Base-by-base conservation (phyloP, 768 basidiomycete species). In the Termitomyces sp. region DNA sequence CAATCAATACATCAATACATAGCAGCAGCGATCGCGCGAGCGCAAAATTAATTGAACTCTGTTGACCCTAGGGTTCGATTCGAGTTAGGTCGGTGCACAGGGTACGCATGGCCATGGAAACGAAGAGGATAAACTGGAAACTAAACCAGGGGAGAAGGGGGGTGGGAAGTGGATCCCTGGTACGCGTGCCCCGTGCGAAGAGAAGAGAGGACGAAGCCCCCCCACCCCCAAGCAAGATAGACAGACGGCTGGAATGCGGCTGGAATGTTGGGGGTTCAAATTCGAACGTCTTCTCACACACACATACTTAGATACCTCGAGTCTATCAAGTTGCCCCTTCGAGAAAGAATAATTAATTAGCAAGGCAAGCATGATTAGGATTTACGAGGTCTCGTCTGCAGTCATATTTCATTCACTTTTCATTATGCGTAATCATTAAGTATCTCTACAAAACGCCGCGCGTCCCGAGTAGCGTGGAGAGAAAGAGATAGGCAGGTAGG, bases 381-480 rank as follows among this genome's bases (percentile, higher is more conserved):
- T 42, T 42, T 25, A 25, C 25, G 1, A 25, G 25, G 25, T 25
- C 25, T 25, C 1, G 37, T 25, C n/a, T 55, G 25, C 25, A 25
- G 15, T 47, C 45, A 14, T 47, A 17, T 36, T 43, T 43, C 36
- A 14, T 50, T 36, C 25, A 29, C n/a, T 42, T 58, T 58, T 49
- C 61, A 62, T 62, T 62, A 62, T 56, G 34, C 57, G 61, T 62
- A 59, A 59, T 59, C 57, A 62, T 62, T 62, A 62, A 31, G 34
- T 57, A 36, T 46, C 36, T 51, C 48, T 49, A 46, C 50, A 51
- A 59, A 25, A 62, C 32, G 53, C 57, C 61, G 57, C 57, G 52
- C 52, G 53, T 47, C 57, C 52, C 46, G n/a, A 57, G 36, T 46
- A 42, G 42, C 42, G 56, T 46, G n/a, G 40, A 20, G 37, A 46